phyloP scores from a whole-genome alignment of 1,284 basidiomycete genomes.

The Austroboletus novae-zelandiae region DNA sequence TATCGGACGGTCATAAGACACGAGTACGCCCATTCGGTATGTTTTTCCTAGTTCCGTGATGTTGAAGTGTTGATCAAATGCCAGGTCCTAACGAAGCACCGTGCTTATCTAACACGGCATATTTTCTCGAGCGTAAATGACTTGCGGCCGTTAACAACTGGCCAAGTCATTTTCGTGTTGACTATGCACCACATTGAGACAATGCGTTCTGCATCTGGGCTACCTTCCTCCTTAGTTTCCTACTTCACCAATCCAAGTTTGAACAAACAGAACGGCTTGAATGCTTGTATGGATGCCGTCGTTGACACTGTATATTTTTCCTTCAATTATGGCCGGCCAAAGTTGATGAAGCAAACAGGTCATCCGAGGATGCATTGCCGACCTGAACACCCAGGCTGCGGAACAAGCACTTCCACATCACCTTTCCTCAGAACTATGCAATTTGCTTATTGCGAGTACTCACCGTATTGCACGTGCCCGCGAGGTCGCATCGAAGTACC shows the following conservation, averaged over 20 bases:
- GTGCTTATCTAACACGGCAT: slow-evolving; percentile 59
- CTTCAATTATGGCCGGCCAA: not conserved
- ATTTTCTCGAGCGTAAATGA: slow-evolving; percentile 74
- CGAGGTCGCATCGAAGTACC: slow-evolving; percentile 78
- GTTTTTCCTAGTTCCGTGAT: not conserved
- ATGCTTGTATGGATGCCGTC: slow-evolving; percentile 80
- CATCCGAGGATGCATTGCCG: slow-evolving; percentile 68
- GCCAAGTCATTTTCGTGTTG: slow-evolving; percentile 86
- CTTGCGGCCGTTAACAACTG: slow-evolving; percentile 73
- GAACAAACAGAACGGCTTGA: slow-evolving; percentile 68
- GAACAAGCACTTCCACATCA: slow-evolving; percentile 77
- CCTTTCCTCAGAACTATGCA: slow-evolving; percentile 74
- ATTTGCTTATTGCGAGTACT: slow-evolving; percentile 77
- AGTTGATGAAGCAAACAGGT: slow-evolving; percentile 45
- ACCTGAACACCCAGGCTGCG: slow-evolving; percentile 71
- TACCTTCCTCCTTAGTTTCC: slow-evolving; percentile 79
- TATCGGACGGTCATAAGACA: slow-evolving; percentile 93
- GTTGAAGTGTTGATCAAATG: slow-evolving; percentile 2
- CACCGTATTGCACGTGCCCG: slow-evolving; percentile 83
- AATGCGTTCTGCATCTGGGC: slow-evolving; percentile 78
- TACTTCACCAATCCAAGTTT: slow-evolving; percentile 92
- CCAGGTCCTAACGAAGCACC: slow-evolving; percentile 70
- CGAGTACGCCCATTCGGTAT: slow-evolving; percentile 78
- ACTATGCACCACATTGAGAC: slow-evolving; percentile 90
- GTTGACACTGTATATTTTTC: slow-evolving; percentile 71